These are phyloP conservation scores for Pichia sp. DNA, from an alignment of 1,139 yeast species.

Conservation along the genomic window DNA sequence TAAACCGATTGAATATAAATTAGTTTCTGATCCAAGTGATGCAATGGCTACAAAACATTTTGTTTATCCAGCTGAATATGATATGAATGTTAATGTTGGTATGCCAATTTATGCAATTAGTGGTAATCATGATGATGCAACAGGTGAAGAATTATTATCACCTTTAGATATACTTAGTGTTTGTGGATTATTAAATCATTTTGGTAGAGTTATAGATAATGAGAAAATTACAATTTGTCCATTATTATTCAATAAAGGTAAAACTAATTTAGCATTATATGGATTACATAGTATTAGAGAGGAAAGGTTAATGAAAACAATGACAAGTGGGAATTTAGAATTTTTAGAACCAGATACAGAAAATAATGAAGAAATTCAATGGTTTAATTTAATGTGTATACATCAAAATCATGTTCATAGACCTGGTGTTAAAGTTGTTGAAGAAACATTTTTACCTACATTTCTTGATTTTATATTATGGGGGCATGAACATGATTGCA, in stretches of 20 bases:
- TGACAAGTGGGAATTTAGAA: conserved; percentile 71
- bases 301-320: conserved; percentile 76
- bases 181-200: conserved; percentile 80
- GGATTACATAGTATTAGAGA: conserved; percentile 88
- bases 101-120: conserved; percentile 92
- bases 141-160: conserved; percentile 79
- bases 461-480: conserved; percentile 79
- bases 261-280: conserved; percentile 74
- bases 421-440: conserved; percentile 72
- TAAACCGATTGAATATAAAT: conserved; percentile 78
- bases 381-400: conserved; percentile 85
- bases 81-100: conserved; percentile 79
- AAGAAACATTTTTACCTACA: conserved; percentile 75
- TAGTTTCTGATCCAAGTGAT: conserved; percentile 68
- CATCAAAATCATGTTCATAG: conserved; percentile 84
- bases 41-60: conserved; percentile 41
- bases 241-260: conserved; percentile 71
- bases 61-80: conserved; percentile 77
- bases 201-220: conserved; percentile 74
- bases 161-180: conserved; percentile 83
- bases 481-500: conserved; percentile 99
- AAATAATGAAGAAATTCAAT: conserved; percentile 36
- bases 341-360: conserved; percentile 60
- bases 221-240: conserved; percentile 77
- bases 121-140: conserved; percentile 96